These are phyloP conservation scores for Tympanopsis confertula DNA, from an alignment of 2,329 filamentous ascomycete genomes.

Conservation along the genomic window DNA sequence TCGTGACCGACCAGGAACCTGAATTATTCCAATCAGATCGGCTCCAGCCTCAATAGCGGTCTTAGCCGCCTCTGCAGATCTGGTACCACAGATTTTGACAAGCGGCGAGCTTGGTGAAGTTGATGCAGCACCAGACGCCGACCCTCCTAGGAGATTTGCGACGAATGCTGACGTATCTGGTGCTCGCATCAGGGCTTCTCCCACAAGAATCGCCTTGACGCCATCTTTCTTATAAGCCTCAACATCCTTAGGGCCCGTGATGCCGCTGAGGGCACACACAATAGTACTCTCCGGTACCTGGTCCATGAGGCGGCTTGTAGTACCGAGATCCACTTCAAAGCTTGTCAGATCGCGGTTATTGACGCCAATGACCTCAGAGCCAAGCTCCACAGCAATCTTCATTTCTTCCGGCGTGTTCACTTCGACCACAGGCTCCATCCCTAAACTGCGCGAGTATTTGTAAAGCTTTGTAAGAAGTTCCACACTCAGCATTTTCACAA, in stretches of 20 bases:
- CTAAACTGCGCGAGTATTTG: constrained; percentile 75
- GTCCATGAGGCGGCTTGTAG: constrained; percentile 76
- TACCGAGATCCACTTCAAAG: constrained; percentile 91
- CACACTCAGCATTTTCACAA: constrained; percentile 91
- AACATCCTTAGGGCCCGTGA: constrained; percentile 80
- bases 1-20: constrained; percentile 71
- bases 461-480: constrained; percentile 68
- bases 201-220: constrained; percentile 85
- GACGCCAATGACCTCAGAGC: constrained; percentile 84
- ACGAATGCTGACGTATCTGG: constrained; percentile 76
- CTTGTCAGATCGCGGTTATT: constrained; percentile 95
- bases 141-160: constrained; percentile 62
- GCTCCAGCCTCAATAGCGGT: constrained; percentile 77
- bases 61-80: constrained; percentile 68
- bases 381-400: constrained; percentile 73
- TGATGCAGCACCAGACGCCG: constrained; percentile 19
- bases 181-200: constrained; percentile 90
- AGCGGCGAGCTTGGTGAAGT: constrained; percentile 38
- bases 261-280: constrained; percentile 88
- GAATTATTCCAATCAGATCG: constrained; percentile 84
- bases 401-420: constrained; percentile 93
- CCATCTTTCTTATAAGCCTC: constrained; percentile 77
- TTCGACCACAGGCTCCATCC: constrained; percentile 96
- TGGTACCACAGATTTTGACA: constrained; percentile 92
- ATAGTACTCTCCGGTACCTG: constrained; percentile 78